Base-by-base conservation (phyloP, 2,329 filamentous ascomycete species). In the Alternaria gaisen region DNA sequence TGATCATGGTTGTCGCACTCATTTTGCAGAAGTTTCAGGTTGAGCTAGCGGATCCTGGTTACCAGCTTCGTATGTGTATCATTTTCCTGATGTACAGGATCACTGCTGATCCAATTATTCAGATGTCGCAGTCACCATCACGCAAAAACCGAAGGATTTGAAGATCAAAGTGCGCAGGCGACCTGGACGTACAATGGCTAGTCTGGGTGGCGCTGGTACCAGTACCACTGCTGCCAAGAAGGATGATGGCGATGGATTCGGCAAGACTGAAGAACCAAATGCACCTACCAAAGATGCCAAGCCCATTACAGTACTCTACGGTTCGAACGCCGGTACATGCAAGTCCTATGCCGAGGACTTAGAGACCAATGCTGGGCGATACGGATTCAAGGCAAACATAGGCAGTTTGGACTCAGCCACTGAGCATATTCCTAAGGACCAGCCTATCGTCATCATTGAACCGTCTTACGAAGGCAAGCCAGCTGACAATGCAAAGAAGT, bases 401-500 rank as follows among this genome's bases (percentile, higher is more conserved):
- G 53, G 44, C 88, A 82, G 84, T 1, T 77, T 93, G 40, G 89
- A 93, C 70, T 81, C 83, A 0, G 89, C 87, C 0, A 86, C 85
- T 18, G 84, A 87, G 48, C 83, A 85, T 3, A 72, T 93, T 0
- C 85, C 88, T 0, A 86, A 82, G 51, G 82, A 86, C 26, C 82
- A 85, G 7, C 90, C 90, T 0, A 83, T 91, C 0, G 80, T 92
- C 24, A 83, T 93, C 50, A 83, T 94, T 63, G 88, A 88, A 0
- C 85, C 91, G 0, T 89, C 87, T 1, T 94, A 93, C 67, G 91
- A 94, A 69, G 91, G 91, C 0, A 84, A 91, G 56, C 89, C 91
- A 0, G 87, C 90, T 0, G 89, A 92, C 62, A 93, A 94, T 63
- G 91, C 91, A 0, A 83, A 81, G 0, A 83, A 87, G 50, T 93